A percentile compares a stretch with the other conserved stretches of the same genome.
Conservation (phyloP, 495 filamentous ascomycete species). For the Penicillium atrosanguineum region DNA sequence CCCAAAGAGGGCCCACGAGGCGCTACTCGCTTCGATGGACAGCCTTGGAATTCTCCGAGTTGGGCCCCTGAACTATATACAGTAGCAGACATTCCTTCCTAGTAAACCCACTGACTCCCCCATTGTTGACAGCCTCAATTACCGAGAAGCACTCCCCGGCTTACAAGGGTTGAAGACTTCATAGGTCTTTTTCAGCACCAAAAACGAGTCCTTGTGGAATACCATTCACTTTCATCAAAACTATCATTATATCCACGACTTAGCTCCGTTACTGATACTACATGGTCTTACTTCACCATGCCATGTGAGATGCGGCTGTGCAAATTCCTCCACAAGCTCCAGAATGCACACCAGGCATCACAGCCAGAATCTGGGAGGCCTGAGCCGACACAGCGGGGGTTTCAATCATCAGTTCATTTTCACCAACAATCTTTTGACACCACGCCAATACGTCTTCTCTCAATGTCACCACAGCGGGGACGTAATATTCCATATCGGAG, state of each 20-base stretch:
- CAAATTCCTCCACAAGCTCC: neutral
- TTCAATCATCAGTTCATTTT: neutral
- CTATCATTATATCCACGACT: conserved; percentile 2
- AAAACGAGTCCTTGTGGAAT: conserved; percentile 17
- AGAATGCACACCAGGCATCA: neutral
- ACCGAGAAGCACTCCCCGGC: neutral
- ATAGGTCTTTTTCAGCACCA: conserved; percentile 1
- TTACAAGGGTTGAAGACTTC: too few relatives aligned
- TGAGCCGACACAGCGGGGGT: neutral
- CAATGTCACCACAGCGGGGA: neutral
- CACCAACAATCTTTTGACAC: neutral
- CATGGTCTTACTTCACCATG: neutral
- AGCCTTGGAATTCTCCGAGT: neutral
- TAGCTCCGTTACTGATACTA: neutral
- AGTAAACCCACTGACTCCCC: neutral
- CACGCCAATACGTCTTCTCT: neutral
- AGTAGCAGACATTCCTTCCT: neutral
- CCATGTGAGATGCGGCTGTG: neutral
- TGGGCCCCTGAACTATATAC: neutral
- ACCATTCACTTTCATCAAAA: conserved; percentile 6
- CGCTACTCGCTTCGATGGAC: neutral
- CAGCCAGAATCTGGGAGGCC: neutral
- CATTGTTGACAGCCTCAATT: neutral
- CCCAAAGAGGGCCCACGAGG: neutral
- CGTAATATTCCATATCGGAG: neutral